Evolutionary conservation across 2,329 filamentous ascomycete genomes (phyloP).

Genomic region (Fusarium scirpi): DNA sequence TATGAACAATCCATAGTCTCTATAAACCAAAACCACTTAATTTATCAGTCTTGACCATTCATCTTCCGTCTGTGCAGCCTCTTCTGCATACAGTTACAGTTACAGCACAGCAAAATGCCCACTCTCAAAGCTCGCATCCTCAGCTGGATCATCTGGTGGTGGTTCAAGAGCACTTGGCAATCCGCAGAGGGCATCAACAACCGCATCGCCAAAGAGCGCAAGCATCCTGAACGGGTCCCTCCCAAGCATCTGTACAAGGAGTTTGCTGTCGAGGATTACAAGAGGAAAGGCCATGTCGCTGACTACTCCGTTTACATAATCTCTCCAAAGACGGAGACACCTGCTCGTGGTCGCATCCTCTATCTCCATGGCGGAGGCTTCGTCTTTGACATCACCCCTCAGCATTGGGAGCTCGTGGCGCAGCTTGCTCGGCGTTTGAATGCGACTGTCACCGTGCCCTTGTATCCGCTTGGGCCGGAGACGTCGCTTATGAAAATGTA

Average conservation of each 20-base stretch:
- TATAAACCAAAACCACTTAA: conserved; percentile 10
- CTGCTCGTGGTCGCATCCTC: conserved; percentile 47
- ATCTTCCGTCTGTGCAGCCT: conserved; percentile 10
- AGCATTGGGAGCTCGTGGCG: conserved; percentile 49
- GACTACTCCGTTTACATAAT: conserved; percentile 46
- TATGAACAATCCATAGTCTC: conserved; percentile 1
- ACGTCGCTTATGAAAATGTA: conserved; percentile 50
- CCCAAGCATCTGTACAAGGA: conserved; percentile 43
- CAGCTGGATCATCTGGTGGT: conserved; percentile 47
- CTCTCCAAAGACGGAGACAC: conserved; percentile 49
- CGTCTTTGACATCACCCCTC: conserved; percentile 46
- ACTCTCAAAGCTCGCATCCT: conserved; percentile 46
- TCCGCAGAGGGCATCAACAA: conserved; percentile 43
- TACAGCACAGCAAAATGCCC: conserved; percentile 38
- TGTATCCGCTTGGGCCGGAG: conserved; percentile 52
- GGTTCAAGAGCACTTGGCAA: conserved; percentile 44
- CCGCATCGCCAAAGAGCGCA: conserved; percentile 43
- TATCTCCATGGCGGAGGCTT: conserved; percentile 51
- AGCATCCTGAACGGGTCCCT: conserved; percentile 36
- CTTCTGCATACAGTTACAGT: not conserved
- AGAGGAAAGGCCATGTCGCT: conserved; percentile 25
- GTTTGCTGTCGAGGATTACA: conserved; percentile 46
- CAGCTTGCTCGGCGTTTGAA: conserved; percentile 47
- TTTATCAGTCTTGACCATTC: conserved; percentile 1
- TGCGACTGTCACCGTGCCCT: conserved; percentile 49